phyloP scores from a whole-genome alignment of 345 rosid genomes.

The Brassica rapa region DNA sequence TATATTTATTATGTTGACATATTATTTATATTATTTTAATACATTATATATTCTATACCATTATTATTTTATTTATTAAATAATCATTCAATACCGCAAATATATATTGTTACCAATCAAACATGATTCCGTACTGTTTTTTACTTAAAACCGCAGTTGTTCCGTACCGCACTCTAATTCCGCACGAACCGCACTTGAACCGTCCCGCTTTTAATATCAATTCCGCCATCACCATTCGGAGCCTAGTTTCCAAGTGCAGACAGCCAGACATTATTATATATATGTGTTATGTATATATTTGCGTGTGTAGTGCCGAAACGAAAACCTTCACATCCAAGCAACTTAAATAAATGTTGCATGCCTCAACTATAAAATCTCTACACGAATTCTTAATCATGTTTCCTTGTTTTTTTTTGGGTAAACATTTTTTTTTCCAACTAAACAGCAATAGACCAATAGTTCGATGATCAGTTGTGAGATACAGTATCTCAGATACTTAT shows the following conservation, averaged over 20 bases:
- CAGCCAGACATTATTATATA: neutral
- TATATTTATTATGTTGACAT: too few species aligned
- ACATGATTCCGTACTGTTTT: too few species aligned
- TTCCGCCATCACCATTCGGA: too few species aligned
- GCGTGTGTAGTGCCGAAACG: neutral
- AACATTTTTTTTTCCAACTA: neutral
- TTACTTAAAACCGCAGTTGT: too few species aligned
- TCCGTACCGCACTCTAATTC: too few species aligned
- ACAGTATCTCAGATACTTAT: neutral
- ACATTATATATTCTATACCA: too few species aligned
- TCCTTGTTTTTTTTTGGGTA: neutral
- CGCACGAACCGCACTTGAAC: too few species aligned
- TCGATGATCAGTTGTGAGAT: neutral
- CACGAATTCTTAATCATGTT: neutral
- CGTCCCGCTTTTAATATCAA: too few species aligned
- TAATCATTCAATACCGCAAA: too few species aligned
- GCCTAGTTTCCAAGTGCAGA: neutral
- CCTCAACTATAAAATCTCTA: slow-evolving; percentile 22
- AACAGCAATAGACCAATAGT: neutral
- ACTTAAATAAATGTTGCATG: slow-evolving; percentile 1
- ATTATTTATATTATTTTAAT: too few species aligned
- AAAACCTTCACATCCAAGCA: neutral
- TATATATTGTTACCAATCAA: too few species aligned
- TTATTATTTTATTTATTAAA: too few species aligned
- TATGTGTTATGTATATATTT: neutral